phyloP scores from a whole-genome alignment of 1,139 yeast genomes.

The Yamadazyma friedrichii region DNA sequence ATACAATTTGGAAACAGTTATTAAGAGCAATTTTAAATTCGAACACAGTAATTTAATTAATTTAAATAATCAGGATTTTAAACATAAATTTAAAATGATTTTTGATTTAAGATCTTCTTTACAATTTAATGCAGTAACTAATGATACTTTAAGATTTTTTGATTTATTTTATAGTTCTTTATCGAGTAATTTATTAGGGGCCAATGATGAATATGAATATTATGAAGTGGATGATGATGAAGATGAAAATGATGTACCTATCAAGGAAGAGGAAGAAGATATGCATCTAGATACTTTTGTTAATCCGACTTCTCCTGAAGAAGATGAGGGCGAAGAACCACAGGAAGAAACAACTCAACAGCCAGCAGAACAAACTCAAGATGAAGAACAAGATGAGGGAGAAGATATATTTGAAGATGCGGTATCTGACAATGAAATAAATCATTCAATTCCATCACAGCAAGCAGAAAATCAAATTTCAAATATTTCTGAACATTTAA shows the following conservation, averaged over 20 bases:
- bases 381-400: neutral
- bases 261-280: constrained; percentile 1
- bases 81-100: constrained; percentile 4
- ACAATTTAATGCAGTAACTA: neutral
- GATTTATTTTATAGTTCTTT: constrained; percentile 11
- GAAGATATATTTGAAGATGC: constrained; percentile 4
- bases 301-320: neutral
- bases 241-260: neutral
- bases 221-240: constrained; percentile 2
- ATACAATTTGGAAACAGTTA: constrained; percentile 5
- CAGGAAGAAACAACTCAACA: neutral
- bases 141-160: constrained; percentile 7
- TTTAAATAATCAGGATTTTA: neutral
- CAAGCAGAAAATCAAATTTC: constrained; percentile 2
- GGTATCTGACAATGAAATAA: neutral
- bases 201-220: constrained; percentile 6
- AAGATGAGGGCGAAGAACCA: neutral
- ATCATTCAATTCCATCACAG: constrained; percentile 1
- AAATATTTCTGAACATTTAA: neutral
- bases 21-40: constrained; percentile 5
- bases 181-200: constrained; percentile 7
- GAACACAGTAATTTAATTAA: neutral
- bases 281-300: neutral
- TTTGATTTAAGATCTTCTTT: constrained; percentile 5
- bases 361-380: neutral